These are phyloP conservation scores for Penicillium maclennaniae DNA, from an alignment of 495 filamentous ascomycete genomes.

Conservation along the genomic window DNA sequence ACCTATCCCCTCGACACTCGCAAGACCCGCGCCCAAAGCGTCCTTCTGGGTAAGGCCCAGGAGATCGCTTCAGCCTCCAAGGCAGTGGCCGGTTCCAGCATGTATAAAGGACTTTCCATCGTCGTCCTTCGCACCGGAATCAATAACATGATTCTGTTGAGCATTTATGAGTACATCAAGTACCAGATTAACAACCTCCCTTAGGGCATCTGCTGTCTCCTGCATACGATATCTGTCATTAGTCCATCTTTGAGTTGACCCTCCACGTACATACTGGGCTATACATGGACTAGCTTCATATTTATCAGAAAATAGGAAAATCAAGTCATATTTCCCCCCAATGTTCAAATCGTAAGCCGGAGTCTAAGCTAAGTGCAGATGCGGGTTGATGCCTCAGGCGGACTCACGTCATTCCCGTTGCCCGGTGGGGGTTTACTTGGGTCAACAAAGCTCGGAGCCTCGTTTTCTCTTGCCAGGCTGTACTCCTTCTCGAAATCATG, in stretches of 20 bases:
- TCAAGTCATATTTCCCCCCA: conserved; percentile 1
- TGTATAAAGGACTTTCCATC: conserved; percentile 49
- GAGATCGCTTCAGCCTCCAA: conserved; percentile 43
- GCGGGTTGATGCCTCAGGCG: conserved; percentile 22
- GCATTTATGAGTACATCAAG: conserved; percentile 46
- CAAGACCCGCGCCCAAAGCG: conserved; percentile 48
- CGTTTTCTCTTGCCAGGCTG: conserved; percentile 11
- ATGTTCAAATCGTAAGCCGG: not conserved
- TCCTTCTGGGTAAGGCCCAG: conserved; percentile 41
- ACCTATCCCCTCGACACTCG: conserved; percentile 48
- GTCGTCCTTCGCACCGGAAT: conserved; percentile 44
- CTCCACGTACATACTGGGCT: conserved; percentile 27
- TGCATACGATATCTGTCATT: not conserved
- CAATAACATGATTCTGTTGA: conserved; percentile 49
- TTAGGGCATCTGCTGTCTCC: not conserved
- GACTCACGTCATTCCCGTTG: conserved; percentile 38
- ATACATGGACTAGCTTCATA: conserved; percentile 21
- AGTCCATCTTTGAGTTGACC: conserved; percentile 1
- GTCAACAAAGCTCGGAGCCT: conserved; percentile 33
- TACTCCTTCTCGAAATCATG: conserved; percentile 29
- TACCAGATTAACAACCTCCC: conserved; percentile 37
- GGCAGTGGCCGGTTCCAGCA: conserved; percentile 45
- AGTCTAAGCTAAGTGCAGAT: not conserved
- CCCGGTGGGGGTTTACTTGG: conserved; percentile 31
- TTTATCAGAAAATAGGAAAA: conserved; percentile 27